Evolutionary conservation across 371 early-diverging fungal genomes (phyloP), one percentile per base, ranked within the genome.

Genomic region (Syncephalastrum racemosum): DNA sequence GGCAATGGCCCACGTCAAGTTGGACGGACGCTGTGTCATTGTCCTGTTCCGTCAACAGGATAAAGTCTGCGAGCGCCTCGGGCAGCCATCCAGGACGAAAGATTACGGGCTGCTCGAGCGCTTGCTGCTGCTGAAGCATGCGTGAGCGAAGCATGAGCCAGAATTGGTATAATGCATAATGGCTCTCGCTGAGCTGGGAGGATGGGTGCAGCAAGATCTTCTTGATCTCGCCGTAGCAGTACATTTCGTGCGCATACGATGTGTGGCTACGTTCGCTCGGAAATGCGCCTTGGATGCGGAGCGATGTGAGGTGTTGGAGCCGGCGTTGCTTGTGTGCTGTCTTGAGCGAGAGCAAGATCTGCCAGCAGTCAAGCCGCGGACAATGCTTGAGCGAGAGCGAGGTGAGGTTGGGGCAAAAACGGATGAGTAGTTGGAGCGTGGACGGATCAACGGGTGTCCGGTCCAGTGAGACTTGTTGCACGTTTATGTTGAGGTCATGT

Each of bases 171-270:
- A 57, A 42, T 20, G 57, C 49, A 43, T 57, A 57, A 12, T 57
- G 57, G 14, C 42, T 50, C 27, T 52, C 53, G 36, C 52, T 52
- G 13, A 58, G 46, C n/a, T 52, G 19, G 40, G 20, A 16, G 19
- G 22, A 23, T 42, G n/a, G 31, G 4, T 22, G 5, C n/a, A 47
- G 36, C 24, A 59, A 39, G n/a, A 46, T 18, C 27, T 47, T 41
- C 23, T 53, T 52, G 18, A 59, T 59, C 36, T 25, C 25, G 4
- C 53, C 53, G 31, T 59, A 59, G 39, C 46, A 41, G 27, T 52
- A 59, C 52, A 59, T 51, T 16, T 59, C 59, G 3, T 46, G 52
- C 8, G 53, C 59, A 52, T 52, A 59, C 4, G 59, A 52, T 36
- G 39, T 51, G 22, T 46, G 6, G 14, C 46, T 41, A 3, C 59